These are phyloP conservation scores for Meyerozyma sp. DNA, from an alignment of 1,139 yeast genomes.

Conservation along the genomic window DNA sequence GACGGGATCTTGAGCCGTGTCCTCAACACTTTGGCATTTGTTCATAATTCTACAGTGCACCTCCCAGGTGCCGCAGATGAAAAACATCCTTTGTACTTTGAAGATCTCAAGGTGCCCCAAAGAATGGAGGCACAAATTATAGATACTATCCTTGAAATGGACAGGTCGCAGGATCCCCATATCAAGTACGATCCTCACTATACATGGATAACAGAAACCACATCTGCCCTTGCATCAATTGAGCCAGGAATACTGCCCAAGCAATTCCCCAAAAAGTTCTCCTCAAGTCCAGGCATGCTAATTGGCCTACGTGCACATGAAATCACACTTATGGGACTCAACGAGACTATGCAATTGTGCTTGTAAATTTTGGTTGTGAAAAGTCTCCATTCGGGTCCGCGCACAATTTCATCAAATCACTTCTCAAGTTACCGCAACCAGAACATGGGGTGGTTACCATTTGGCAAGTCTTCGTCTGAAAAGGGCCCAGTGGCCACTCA, in stretches of 20 bases:
- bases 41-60: constrained; percentile 33
- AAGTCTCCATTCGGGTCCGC: background rate
- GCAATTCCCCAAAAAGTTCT: constrained; percentile 8
- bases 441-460: constrained; percentile 24
- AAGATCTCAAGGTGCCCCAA: constrained; percentile 16
- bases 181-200: constrained; percentile 27
- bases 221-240: constrained; percentile 5
- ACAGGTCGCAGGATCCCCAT: constrained; percentile 19
- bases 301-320: constrained; percentile 27
- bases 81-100: constrained; percentile 14
- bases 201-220: constrained; percentile 20
- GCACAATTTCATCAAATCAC: background rate
- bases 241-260: constrained; percentile 4
- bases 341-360: constrained; percentile 26
- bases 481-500: constrained; percentile 12
- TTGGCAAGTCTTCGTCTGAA: constrained; percentile 7
- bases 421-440: background rate
- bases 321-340: constrained; percentile 26
- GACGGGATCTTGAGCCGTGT: constrained; percentile 19
- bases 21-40: constrained; percentile 32
- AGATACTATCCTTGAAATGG: constrained; percentile 27
- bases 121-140: constrained; percentile 24
- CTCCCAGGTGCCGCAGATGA: constrained; percentile 10
- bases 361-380: constrained; percentile 11
- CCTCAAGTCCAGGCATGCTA: constrained; percentile 8